Evolutionary conservation across 352 stramenopile species (phyloP), one percentile per base, ranked within the genome.

Genomic region (Peronospora destructor): DNA sequence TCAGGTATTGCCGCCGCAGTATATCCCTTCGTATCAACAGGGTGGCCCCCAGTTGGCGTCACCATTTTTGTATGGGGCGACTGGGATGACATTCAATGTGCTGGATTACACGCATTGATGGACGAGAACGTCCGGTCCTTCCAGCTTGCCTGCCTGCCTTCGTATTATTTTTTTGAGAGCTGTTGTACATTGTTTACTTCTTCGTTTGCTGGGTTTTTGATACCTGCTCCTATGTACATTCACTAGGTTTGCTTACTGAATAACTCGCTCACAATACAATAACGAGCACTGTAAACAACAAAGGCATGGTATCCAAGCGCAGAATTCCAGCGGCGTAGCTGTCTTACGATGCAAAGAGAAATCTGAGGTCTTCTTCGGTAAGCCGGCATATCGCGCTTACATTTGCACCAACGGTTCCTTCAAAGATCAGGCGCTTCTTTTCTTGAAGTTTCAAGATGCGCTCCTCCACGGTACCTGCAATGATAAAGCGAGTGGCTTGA

Each of bases 381-480:
- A 98, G 79, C 12, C 85, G 80, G 19, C 71, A 84, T 35, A 97
- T 84, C 8, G 85, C 82, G 12, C 72, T 84, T 19, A 84, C 76
- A 56, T 91, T 96, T 16, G 79, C 93, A 13, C 96, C 96, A 10
- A 99, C 95, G 0, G 96, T 99, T 28, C 95, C 96, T 79, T 99
- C 96, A 61, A 99, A 99, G 23, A 99, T 97, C 35, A 99, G 70
- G 32, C 84, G 69, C 60, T 94, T 94, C 63, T 94, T 94, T 52
- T 95, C 77, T 49, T 96, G 87, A 8, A 99, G 77, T 60, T 98
- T 95, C 4, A 99, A 63, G 45, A 99, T 99, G 21, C 96, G 85
- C 63, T 99, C 96, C 69, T 99, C 97, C 45, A 98, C 91, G 3
- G 93, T 99, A 47, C 96, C 95, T 40, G 97, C 90, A 39, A 97